phyloP scores from a whole-genome alignment of 352 stramenopile genomes.

The Aphanomyces astaci region DNA sequence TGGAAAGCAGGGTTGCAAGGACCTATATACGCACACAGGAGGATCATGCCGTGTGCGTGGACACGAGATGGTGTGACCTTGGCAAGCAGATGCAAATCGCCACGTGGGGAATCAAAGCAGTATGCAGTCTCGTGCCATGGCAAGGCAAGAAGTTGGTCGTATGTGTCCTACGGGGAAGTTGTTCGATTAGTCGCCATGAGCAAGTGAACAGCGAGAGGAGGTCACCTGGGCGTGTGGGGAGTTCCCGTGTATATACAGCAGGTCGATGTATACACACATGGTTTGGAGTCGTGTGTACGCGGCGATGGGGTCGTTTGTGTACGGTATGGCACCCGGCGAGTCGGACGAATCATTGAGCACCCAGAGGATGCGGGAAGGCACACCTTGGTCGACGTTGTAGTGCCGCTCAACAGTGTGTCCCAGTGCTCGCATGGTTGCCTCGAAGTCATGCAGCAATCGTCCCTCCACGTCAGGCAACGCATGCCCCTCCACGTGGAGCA shows the following conservation, averaged over 20 bases:
- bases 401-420: background rate
- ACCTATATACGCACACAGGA: background rate
- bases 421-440: conserved; percentile 6
- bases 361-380: background rate
- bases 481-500: conserved; percentile 9
- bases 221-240: background rate
- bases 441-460: conserved; percentile 7
- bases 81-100: background rate
- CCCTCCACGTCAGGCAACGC: background rate
- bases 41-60: no score
- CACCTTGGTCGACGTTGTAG: background rate
- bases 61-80: no score
- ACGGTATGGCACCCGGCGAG: background rate
- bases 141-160: conserved; percentile 6
- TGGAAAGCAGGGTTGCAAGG: conserved; percentile 5
- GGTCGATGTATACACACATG: background rate
- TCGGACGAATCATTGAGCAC: background rate
- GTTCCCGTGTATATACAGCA: background rate
- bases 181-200: background rate
- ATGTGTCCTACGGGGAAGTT: background rate
- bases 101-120: background rate
- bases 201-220: background rate
- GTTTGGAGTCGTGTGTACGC: background rate
- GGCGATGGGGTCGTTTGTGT: background rate
- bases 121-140: conserved; percentile 4